A percentile compares a stretch with the other conserved stretches of the same genome.
These are phyloP conservation scores for Fraxinus quadrangulata DNA, from an alignment of 257 asterid species.

Conservation along the genomic window DNA sequence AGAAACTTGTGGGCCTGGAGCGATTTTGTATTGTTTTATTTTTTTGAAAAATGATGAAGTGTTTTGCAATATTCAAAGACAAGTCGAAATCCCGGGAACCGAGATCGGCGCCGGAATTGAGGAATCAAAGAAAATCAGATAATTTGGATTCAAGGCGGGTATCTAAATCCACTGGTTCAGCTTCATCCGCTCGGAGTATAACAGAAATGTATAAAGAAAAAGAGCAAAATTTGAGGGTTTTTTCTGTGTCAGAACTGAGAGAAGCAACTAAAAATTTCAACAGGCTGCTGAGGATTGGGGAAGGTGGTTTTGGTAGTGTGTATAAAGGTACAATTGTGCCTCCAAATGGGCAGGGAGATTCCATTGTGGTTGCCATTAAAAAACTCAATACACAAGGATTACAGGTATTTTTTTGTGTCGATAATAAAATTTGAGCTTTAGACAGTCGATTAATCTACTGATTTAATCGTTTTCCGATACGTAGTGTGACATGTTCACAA, in stretches of 20 bases:
- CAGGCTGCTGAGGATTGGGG: conserved; percentile 73
- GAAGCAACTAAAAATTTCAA: conserved; percentile 74
- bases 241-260: conserved; percentile 63
- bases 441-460: too few relatives aligned
- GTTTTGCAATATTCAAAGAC: conserved; percentile 56
- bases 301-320: conserved; percentile 94
- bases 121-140: conserved; percentile 28
- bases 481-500: too few relatives aligned
- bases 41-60: conserved; percentile 50
- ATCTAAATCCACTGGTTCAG: conserved; percentile 66
- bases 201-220: conserved; percentile 73
- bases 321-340: conserved; percentile 65
- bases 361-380: conserved; percentile 73
- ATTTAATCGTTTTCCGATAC: too few relatives aligned
- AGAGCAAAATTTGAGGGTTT: conserved; percentile 55
- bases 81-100: conserved; percentile 43
- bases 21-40: background rate
- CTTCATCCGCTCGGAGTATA: conserved; percentile 52
- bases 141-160: conserved; percentile 39
- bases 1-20: background rate
- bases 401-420: conserved; percentile 52
- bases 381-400: conserved; percentile 70
- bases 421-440: too few relatives aligned
- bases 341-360: conserved; percentile 37
- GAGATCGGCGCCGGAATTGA: conserved; percentile 66